Evolutionary conservation across 2,329 filamentous ascomycete species (phyloP).

Genomic region (Penicillium sp.): DNA sequence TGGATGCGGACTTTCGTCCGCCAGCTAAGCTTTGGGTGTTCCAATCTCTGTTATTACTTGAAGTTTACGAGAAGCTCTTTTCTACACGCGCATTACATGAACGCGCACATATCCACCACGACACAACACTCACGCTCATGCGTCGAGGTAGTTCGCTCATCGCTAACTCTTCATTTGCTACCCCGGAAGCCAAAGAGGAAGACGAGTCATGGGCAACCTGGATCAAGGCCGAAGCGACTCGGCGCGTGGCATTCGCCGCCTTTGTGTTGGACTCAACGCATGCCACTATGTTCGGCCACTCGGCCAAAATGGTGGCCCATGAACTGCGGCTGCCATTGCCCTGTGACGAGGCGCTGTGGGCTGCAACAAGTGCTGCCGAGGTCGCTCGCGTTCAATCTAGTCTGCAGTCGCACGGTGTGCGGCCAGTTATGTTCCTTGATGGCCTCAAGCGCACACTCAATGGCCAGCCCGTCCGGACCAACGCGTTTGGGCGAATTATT

Average conservation of each 20-base stretch:
- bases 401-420: slow-evolving; percentile 76
- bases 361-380: slow-evolving; percentile 81
- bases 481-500: slow-evolving; percentile 88
- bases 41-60: slow-evolving; percentile 82
- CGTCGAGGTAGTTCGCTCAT: slow-evolving; percentile 87
- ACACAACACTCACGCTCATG: slow-evolving; percentile 93
- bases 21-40: slow-evolving; percentile 96
- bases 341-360: slow-evolving; percentile 91
- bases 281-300: slow-evolving; percentile 96
- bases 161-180: slow-evolving; percentile 79
- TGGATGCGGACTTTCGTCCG: slow-evolving; percentile 82
- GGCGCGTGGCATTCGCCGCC: slow-evolving; percentile 85
- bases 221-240: slow-evolving; percentile 90
- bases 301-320: slow-evolving; percentile 93
- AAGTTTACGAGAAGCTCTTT: slow-evolving; percentile 98
- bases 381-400: slow-evolving; percentile 81
- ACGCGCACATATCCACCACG: slow-evolving; percentile 93
- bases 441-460: slow-evolving; percentile 86
- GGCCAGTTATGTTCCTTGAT: slow-evolving; percentile 83
- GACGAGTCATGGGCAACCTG: slow-evolving; percentile 92
- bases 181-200: slow-evolving; percentile 72
- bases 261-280: slow-evolving; percentile 96
- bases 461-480: slow-evolving; percentile 81
- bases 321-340: slow-evolving; percentile 89
- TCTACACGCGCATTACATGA: slow-evolving; percentile 90